phyloP scores from a whole-genome alignment of 2,329 filamentous ascomycete species.

The Rosellinia necatrix region DNA sequence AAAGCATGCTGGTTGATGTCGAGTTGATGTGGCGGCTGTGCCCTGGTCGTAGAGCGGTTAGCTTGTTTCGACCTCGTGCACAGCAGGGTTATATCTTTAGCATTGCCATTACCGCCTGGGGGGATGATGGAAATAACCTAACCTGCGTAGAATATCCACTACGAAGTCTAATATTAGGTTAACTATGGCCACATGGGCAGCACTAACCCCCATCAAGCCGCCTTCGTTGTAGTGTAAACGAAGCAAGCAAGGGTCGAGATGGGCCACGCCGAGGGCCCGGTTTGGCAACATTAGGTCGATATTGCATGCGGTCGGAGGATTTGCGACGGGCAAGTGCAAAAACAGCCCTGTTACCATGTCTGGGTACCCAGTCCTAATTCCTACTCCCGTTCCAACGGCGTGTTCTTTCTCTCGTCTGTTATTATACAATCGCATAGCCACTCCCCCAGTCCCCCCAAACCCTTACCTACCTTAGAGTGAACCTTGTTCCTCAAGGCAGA shows the following conservation, averaged over 20 bases:
- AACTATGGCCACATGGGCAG: background rate
- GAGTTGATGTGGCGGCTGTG: slow-evolving; percentile 11
- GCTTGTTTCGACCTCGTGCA: slow-evolving; percentile 4
- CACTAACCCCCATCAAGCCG: background rate
- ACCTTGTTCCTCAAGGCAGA: slow-evolving; percentile 10
- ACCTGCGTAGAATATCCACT: slow-evolving; percentile 13
- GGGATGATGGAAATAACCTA: background rate
- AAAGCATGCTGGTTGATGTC: background rate
- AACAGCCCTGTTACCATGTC: slow-evolving; percentile 17
- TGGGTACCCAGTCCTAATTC: slow-evolving; percentile 8
- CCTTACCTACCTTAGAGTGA: background rate
- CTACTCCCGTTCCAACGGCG: background rate
- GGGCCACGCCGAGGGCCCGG: too few relatives aligned
- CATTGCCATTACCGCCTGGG: background rate
- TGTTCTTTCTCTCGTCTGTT: background rate
- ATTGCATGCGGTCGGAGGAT: background rate
- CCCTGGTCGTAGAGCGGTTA: too few relatives aligned
- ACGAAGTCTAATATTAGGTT: background rate
- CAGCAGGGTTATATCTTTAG: slow-evolving; percentile 2
- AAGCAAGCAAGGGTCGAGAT: too few relatives aligned
- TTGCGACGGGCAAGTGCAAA: slow-evolving; percentile 17
- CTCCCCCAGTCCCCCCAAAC: background rate
- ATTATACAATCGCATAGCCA: slow-evolving; percentile 13
- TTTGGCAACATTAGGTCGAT: too few relatives aligned
- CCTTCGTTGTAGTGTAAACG: too few relatives aligned